Evolutionary conservation across 2,329 filamentous ascomycete species (phyloP).

Genomic region (Fusarium sterilihyphosum): DNA sequence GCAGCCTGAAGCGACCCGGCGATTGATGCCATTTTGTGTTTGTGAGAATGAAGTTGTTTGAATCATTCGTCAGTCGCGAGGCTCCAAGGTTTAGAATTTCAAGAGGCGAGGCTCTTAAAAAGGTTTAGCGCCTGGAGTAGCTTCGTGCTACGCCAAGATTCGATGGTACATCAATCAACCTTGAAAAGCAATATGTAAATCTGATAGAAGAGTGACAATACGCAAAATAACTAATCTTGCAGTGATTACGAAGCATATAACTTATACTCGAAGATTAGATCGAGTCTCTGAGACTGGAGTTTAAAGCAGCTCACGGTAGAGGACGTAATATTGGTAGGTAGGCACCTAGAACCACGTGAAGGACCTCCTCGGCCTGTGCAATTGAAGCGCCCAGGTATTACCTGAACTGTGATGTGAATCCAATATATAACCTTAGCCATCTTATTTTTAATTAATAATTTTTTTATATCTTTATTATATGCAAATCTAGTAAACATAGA

Average conservation of each 20-base stretch:
- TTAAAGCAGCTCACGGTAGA: not conserved
- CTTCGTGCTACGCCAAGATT: conserved; percentile 6
- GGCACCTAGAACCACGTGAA: not conserved
- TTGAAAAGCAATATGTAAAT: not conserved
- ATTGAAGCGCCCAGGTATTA: not conserved
- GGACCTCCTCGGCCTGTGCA: not conserved
- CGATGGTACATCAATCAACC: not conserved
- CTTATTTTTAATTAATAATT: no score
- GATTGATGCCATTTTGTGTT: conserved; percentile 68
- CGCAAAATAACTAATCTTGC: not conserved
- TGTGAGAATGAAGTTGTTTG: conserved; percentile 36
- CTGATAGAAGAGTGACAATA: not conserved
- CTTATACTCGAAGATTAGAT: not conserved
- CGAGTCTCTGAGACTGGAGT: not conserved
- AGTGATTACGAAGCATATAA: not conserved
- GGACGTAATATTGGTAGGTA: no score
- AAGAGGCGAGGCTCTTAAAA: conserved; percentile 43
- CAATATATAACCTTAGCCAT: not conserved
- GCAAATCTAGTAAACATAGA: not conserved
- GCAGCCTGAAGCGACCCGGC: conserved; percentile 79
- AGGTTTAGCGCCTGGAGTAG: conserved; percentile 43
- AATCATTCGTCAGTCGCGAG: conserved; percentile 32
- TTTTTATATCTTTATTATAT: not conserved
- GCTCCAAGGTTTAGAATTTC: conserved; percentile 46
- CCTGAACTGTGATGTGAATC: not conserved